Conservation (phyloP, 1,284 basidiomycete genomes). For the Lentinula novae-zelandiae region DNA sequence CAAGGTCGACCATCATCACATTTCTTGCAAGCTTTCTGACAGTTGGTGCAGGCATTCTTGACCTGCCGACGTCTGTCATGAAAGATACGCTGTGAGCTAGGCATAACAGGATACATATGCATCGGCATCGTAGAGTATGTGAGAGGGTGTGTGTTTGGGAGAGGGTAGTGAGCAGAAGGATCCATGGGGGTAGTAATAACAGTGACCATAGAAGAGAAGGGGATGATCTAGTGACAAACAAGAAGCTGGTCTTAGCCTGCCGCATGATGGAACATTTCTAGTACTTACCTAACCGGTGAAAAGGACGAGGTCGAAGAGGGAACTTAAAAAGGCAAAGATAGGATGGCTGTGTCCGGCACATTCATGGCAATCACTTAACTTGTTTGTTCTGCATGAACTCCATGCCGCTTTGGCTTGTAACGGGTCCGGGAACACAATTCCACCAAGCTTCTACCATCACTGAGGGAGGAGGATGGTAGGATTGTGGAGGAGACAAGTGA, state of each 20-base stretch:
- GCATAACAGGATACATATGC: slow-evolving; percentile 24
- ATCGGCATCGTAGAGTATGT: slow-evolving; percentile 12
- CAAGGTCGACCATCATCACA: slow-evolving; percentile 86
- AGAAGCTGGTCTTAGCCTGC: slow-evolving; percentile 1
- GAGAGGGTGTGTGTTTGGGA: slow-evolving; percentile 2
- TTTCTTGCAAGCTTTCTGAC: slow-evolving; percentile 89
- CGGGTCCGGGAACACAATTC: background rate
- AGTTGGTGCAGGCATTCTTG: slow-evolving; percentile 88
- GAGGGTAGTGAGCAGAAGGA: slow-evolving; percentile 6
- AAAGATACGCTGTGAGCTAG: slow-evolving; percentile 33
- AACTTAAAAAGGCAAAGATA: background rate
- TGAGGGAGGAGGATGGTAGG: too few relatives aligned
- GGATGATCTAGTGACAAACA: background rate
- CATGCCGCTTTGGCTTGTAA: background rate
- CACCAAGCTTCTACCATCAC: background rate
- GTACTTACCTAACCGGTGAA: slow-evolving; percentile 2
- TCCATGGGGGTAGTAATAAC: background rate
- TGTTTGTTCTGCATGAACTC: background rate
- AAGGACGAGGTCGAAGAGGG: background rate
- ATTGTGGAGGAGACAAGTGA: too few relatives aligned
- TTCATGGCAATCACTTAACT: background rate
- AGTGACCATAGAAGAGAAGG: slow-evolving; percentile 1
- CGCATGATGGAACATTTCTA: slow-evolving; percentile 1
- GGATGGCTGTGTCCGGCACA: background rate
- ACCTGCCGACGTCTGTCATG: slow-evolving; percentile 81